These are phyloP conservation scores for Tetrahymena malaccensis DNA, from an alignment of 73 alveolate genomes.

Conservation along the genomic window DNA sequence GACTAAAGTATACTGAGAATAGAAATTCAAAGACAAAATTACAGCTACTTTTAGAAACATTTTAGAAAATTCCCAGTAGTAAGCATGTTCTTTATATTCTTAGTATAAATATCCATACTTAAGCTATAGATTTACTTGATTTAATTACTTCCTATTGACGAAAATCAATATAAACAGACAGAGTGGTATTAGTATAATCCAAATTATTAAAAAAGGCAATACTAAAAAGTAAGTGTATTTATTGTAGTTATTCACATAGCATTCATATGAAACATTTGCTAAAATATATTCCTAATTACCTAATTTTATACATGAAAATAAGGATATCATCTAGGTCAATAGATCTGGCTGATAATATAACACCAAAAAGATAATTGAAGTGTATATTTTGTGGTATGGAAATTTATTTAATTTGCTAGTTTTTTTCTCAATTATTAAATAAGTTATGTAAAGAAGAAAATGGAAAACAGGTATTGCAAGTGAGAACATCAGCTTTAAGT, in stretches of 20 bases:
- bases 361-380: neutral
- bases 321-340: neutral
- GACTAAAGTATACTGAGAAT: neutral
- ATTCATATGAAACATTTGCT: neutral
- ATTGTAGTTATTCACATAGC: conserved; percentile 3
- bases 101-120: conserved; percentile 18
- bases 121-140: neutral
- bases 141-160: neutral
- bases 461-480: neutral
- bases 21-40: neutral
- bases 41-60: neutral
- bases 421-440: neutral
- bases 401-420: neutral
- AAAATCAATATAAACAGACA: neutral
- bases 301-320: conserved; percentile 6
- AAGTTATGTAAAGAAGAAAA: too few relatives aligned
- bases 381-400: neutral
- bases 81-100: conserved; percentile 14
- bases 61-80: conserved; percentile 22
- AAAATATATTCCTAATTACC: neutral
- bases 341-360: neutral
- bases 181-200: conserved; percentile 5
- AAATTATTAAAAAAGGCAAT: neutral
- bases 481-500: neutral
- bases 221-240: neutral